Base-by-base conservation (phyloP, 306 rosid species). In the Fragaria nilgerrensis region DNA sequence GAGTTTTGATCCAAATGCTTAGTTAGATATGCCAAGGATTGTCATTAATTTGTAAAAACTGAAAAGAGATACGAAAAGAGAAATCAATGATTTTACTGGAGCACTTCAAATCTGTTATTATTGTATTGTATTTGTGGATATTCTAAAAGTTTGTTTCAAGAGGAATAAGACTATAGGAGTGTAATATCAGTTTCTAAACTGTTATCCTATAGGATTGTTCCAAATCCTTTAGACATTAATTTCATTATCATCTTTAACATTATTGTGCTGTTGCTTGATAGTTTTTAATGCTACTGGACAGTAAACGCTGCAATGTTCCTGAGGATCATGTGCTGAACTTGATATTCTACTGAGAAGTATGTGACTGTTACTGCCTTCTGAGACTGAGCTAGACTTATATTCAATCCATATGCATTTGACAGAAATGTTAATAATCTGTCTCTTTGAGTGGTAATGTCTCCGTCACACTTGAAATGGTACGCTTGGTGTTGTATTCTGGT, bases 361-460 rank as follows among this genome's bases (percentile, higher is more conserved):
- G 53, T 15, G 16, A 47, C 41, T 43, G 8, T 19, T 32, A 56
- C 75, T 36, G 25, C 72, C 50, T 49, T 37, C 39, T 77, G 75
- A 63, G 75, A 44, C 58, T 75, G 68, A 16, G n/a, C 48, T 73
- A 70, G 82, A 76, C 61, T 81, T 66, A 76, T 81, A 77, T 72
- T 87, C 81, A 86, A 65, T 69, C 79, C 72, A 65, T 68, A 59
- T 76, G 71, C 78, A 64, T 74, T 36, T 41, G 73, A 68, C 72
- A 47, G 75, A 65, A 64, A 61, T 13, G 41, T 72, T 78, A 62
- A 43, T 81, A 70, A 47, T 77, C 53, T 22, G 68, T 77, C 61
- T 52, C 80, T 75, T 36, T 77, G 81, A 90, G 81, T 76, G 90
- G 89, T 84, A 86, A 95, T 95, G 97, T 89, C 79, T 73, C 85